phyloP scores from a whole-genome alignment of 306 rosid species.

The Cucurbita argyrosperma region DNA sequence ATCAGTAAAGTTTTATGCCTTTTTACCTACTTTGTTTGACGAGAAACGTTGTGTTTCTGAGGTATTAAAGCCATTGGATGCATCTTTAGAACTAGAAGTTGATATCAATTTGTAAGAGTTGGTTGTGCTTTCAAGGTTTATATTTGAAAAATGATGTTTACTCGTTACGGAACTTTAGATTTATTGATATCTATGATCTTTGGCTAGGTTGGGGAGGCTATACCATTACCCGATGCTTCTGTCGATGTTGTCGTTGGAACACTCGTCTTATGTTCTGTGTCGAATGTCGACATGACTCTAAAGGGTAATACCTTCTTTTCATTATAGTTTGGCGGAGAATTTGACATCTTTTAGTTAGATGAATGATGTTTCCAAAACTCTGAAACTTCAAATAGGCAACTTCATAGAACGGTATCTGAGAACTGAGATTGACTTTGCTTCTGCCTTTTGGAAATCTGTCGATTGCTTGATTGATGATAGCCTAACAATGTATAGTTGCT shows the following conservation, averaged over 20 bases:
- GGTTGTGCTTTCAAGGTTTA: background rate
- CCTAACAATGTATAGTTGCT: background rate
- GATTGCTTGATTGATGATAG: background rate
- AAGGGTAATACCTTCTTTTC: slow-evolving; percentile 27
- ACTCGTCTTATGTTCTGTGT: slow-evolving; percentile 81
- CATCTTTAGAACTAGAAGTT: background rate
- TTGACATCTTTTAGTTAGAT: background rate
- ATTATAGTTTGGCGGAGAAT: background rate
- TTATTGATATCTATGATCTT: background rate
- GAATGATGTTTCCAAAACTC: background rate
- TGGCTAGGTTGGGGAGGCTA: slow-evolving; percentile 69
- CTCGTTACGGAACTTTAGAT: background rate
- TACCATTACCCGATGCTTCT: slow-evolving; percentile 76
- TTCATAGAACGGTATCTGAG: background rate
- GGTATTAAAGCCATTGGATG: background rate
- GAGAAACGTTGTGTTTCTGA: background rate
- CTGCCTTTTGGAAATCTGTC: background rate
- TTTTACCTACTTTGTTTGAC: background rate
- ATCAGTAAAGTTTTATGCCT: background rate
- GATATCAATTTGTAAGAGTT: background rate
- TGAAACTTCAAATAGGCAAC: background rate
- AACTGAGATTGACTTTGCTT: background rate
- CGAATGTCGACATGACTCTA: slow-evolving; percentile 53
- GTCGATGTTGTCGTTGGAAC: slow-evolving; percentile 94
- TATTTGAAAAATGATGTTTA: background rate